A percentile compares a stretch with the other conserved stretches of the same genome.
Conservation (phyloP, 495 filamentous ascomycete genomes). For the Rusavskia elegans region DNA sequence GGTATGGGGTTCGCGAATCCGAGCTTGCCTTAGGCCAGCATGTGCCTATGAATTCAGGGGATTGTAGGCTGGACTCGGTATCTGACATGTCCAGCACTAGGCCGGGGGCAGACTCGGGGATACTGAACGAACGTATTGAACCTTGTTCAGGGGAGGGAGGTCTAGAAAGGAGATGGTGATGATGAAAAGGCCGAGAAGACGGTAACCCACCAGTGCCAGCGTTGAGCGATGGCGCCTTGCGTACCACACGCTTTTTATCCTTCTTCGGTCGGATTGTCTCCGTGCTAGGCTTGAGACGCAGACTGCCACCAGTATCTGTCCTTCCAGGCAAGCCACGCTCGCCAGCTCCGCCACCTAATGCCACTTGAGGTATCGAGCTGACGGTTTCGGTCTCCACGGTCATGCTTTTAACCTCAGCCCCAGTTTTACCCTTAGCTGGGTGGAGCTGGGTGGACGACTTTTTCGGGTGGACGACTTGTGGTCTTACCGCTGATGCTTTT, state of each 20-base stretch:
- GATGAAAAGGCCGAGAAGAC: slow-evolving; percentile 13
- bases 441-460: slow-evolving; percentile 33
- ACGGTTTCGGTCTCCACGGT: slow-evolving; percentile 97
- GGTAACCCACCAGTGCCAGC: slow-evolving; percentile 53
- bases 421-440: slow-evolving; percentile 36
- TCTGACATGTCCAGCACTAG: background rate
- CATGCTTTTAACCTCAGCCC: slow-evolving; percentile 74
- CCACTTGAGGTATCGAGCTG: slow-evolving; percentile 78
- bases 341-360: slow-evolving; percentile 49
- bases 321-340: slow-evolving; percentile 39
- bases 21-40: background rate
- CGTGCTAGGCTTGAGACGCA: slow-evolving; percentile 73
- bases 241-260: slow-evolving; percentile 63
- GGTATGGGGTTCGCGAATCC: background rate
- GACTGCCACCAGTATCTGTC: slow-evolving; percentile 46
- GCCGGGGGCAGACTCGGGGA: slow-evolving; percentile 1
- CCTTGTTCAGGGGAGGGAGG: slow-evolving; percentile 13
- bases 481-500: slow-evolving; percentile 11
- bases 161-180: slow-evolving; percentile 13
- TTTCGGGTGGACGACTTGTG: slow-evolving; percentile 25
- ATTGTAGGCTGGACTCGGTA: background rate
- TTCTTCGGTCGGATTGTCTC: slow-evolving; percentile 90
- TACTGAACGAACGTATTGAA: background rate
- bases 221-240: slow-evolving; percentile 57
- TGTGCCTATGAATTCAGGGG: background rate